These are phyloP conservation scores for Rossbeevera mucosa DNA, from an alignment of 768 basidiomycete genomes.

Conservation along the genomic window DNA sequence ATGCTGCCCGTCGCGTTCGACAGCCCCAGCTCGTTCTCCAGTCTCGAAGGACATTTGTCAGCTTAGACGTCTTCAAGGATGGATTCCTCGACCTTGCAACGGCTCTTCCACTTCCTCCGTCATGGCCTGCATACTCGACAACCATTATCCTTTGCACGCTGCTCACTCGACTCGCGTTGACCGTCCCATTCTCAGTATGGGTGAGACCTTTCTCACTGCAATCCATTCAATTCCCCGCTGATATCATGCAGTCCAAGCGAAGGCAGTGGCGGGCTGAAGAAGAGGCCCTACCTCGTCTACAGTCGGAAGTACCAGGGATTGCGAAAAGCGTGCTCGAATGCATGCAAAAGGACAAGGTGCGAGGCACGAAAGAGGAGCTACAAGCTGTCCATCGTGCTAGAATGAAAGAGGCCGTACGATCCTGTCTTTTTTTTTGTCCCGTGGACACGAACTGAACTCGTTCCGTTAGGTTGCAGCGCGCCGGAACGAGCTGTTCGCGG, in stretches of 20 bases:
- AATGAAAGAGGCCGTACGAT: conserved; percentile 43
- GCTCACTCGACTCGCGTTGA: conserved; percentile 50
- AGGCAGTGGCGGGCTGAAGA: conserved; percentile 59
- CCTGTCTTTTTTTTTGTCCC: neutral
- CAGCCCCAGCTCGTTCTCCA: conserved; percentile 3
- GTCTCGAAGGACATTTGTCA: conserved; percentile 21
- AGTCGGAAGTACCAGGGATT: conserved; percentile 41
- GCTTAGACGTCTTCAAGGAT: conserved; percentile 41
- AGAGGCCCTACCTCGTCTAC: conserved; percentile 53
- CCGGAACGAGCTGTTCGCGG: conserved; percentile 54
- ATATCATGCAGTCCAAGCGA: conserved; percentile 48
- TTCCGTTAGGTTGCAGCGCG: conserved; percentile 45
- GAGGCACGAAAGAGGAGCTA: conserved; percentile 51
- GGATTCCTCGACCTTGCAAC: conserved; percentile 73
- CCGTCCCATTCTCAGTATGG: conserved; percentile 75
- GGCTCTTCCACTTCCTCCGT: conserved; percentile 67
- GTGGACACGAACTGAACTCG: conserved; percentile 1
- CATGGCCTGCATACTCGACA: conserved; percentile 65
- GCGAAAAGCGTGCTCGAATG: conserved; percentile 32
- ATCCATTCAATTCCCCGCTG: conserved; percentile 7
- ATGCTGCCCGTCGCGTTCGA: conserved; percentile 11
- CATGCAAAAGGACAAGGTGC: conserved; percentile 56
- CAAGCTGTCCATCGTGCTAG: conserved; percentile 46
- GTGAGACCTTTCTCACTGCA: conserved; percentile 33
- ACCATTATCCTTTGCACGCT: conserved; percentile 71